Base-by-base conservation (phyloP, 371 early-diverging fungal species). In the Saksenaea vasiformis region DNA sequence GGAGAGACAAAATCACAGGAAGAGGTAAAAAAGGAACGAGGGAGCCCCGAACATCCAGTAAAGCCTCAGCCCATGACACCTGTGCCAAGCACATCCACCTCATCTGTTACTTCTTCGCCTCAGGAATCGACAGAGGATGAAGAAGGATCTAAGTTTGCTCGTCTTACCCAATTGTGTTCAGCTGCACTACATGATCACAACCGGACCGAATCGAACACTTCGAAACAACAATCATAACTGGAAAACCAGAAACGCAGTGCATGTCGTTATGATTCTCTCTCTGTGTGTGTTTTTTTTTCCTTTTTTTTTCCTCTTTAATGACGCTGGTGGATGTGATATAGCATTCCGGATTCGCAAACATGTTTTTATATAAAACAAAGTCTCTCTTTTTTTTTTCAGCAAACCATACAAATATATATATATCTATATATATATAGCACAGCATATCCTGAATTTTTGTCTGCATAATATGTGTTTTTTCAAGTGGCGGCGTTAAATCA, bases 151-250 rank as follows among this genome's bases (percentile, higher is more conserved):
- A 73, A 71, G 38, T 72, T 68, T 43, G 68, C 72, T 53, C 73
- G 79, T 11, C 69, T 82, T n/a, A 66, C 76, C 19, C 76, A 82
- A 54, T 69, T 82, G 5, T 82, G 79, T 43, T 58, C 72, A 9
- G 82, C 74, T 41, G 82, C 78, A 31, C 67, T 82, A 31, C 69
- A 70, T 24, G 64, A 61, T 39, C 58, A 69, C 27, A 65, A 71
- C 38, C 62, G 55, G 24, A 43, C 26, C 28, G 62, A 60, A 43
- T 39, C 59, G n/a, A 26, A 51, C 35, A 22, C 3, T 54, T 34
- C 41, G n/a, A 24, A 53, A 41, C 60, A 60, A 44, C 62, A 67
- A 34, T 62, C 60, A 54, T 55, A 60, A 31, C 56, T 11, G 56
- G 47, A 14, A 60, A 64, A 60, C 41, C 54, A 17, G 19, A 58